Base-by-base conservation (phyloP, 495 filamentous ascomycete genomes). In the Elasticomyces elasticus region DNA sequence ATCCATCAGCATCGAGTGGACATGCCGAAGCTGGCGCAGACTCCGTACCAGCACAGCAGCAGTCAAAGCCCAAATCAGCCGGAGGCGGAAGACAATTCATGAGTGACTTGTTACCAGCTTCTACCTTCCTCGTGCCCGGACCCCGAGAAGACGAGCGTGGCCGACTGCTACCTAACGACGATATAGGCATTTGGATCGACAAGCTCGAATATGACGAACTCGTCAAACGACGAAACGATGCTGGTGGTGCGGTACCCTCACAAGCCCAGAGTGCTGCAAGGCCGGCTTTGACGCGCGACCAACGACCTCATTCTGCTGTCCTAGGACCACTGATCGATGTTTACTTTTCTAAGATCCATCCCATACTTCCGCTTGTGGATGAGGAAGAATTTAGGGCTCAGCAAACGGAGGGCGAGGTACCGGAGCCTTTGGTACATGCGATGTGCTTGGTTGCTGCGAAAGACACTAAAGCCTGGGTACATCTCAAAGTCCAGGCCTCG, bases 91-190 rank as follows among this genome's bases (percentile, higher is more conserved):
- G 19, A 27, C 63, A 71, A 1, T 80, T 77, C 43, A 64, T 78
- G 19, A 75, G 76, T 23, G 76, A 79, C 43, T 49, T 75, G 12
- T 78, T 73, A 59, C 76, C 76, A n/a, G 74, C 78, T 58, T 69
- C 71, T 24, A 71, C 76, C 10, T 66, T 80, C 22, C 67, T 76
- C 1, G 27, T 52, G n/a, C 52, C 51, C 1, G 26, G 33, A 17
- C 27, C 23, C 2, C 35, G 43, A 7, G 28, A 30, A 15, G 31
- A 22, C 17, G 46, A 23, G 15, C 50, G 69, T 74, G 30, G 69
- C 66, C 12, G 71, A 68, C 24, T 72, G 62, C 47, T 59, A 68
- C 27, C 66, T 63, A 55, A 65, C 64, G 22, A 66, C 55, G 23
- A 69, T 64, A 41, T 68, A 63, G 30, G 64, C 64, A 10, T 72